These are phyloP conservation scores for Pseudogymnoascus sp. DNA, from an alignment of 2,329 filamentous ascomycete species.

Conservation along the genomic window DNA sequence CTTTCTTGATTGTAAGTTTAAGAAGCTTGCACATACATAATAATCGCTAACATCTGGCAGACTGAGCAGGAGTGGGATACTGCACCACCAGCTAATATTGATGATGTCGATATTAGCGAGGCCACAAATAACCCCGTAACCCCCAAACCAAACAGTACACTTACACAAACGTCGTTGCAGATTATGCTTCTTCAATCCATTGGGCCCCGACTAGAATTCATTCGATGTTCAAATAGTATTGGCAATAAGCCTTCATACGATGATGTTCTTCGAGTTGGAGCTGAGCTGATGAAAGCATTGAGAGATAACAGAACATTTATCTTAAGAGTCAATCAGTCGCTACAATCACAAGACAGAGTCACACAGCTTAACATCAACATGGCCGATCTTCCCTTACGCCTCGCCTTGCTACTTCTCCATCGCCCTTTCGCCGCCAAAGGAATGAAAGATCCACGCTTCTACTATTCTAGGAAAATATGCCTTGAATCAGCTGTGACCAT, in stretches of 20 bases:
- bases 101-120: constrained; percentile 46
- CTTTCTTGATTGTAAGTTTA: constrained; percentile 37
- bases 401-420: constrained; percentile 51
- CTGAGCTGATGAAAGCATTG: constrained; percentile 37
- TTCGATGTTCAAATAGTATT: constrained; percentile 44
- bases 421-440: constrained; percentile 41
- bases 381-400: constrained; percentile 45
- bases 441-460: constrained; percentile 39
- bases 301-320: constrained; percentile 20
- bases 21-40: neutral
- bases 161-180: constrained; percentile 47
- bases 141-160: constrained; percentile 26
- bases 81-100: constrained; percentile 42
- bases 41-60: neutral
- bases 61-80: constrained; percentile 45
- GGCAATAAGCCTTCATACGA: constrained; percentile 40
- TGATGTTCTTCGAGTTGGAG: constrained; percentile 42
- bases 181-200: constrained; percentile 42
- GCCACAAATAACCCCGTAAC: constrained; percentile 21
- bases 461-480: constrained; percentile 44
- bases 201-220: constrained; percentile 38
- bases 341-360: constrained; percentile 8
- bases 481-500: constrained; percentile 37
- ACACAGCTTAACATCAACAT: constrained; percentile 34
- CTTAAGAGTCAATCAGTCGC: neutral